Conservation (phyloP, 2,329 filamentous ascomycete species). For the Claviceps pusilla region DNA sequence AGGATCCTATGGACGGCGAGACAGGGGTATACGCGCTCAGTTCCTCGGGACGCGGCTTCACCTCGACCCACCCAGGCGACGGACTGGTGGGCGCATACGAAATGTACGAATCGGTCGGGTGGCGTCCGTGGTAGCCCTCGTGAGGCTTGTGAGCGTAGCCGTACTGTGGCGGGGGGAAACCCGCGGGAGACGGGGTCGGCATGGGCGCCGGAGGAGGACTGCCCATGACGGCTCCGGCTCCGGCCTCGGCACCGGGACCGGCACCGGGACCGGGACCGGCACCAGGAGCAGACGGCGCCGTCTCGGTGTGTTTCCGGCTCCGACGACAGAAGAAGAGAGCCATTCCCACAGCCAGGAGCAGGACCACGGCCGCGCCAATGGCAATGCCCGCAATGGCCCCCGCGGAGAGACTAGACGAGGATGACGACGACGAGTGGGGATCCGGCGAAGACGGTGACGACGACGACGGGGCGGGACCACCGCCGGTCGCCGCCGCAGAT, state of each 20-base stretch:
- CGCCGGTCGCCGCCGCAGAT: neutral
- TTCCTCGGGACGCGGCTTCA: conserved; percentile 3
- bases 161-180: conserved; percentile 3
- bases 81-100: conserved; percentile 1
- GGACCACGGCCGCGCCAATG: conserved; percentile 11
- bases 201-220: neutral
- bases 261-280: neutral
- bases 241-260: neutral
- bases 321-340: conserved; percentile 8
- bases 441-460: neutral
- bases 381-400: conserved; percentile 14
- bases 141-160: conserved; percentile 3
- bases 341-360: conserved; percentile 9
- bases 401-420: conserved; percentile 3
- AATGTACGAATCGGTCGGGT: conserved; percentile 6
- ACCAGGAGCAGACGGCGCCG: conserved; percentile 1
- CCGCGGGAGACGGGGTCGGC: neutral
- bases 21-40: conserved; percentile 1
- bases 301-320: neutral
- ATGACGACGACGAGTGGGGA: neutral
- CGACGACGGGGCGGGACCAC: neutral
- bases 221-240: neutral
- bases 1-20: neutral
- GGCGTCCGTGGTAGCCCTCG: conserved; percentile 1
- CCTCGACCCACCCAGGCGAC: conserved; percentile 1